Evolutionary conservation across 305 asterid genomes (phyloP), one percentile per base, ranked within the genome.

Genomic region (Rubia tinctorum): DNA sequence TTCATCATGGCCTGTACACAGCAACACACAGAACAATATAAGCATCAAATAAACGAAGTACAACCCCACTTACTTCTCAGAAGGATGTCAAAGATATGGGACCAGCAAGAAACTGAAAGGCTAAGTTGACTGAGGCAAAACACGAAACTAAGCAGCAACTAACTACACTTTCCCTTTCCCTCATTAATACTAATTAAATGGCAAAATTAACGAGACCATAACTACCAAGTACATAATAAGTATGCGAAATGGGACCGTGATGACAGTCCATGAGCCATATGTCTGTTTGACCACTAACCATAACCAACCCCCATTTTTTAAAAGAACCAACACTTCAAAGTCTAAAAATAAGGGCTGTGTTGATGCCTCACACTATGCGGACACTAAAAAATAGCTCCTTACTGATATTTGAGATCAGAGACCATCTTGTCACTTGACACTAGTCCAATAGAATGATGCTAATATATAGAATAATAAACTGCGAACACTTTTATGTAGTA

Each of bases 1-100:
- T 82, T 83, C 86, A 83, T 83, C 86, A 83, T 83, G 18, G 86
- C 86, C 86, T 83, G 83, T 63, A 56, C 1, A 40, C 20, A 53
- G 34, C 44, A 37, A 65, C 65, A 15, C 40, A 58, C 37, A 12
- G 12, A 43, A 15, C 39, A 47, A 30, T 22, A 18, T 73, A 68
- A 69, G 76, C 75, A 72, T 34, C 25, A 64, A 60, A 3, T 2
- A 30, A 66, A 63, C 17, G 0, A 12, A 77, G 13, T 40, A 6
- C 5, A 30, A n/a, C 10, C 18, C 15, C 6, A 15, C 22, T 9
- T 14, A 1, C 3, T 69, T 37, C 8, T 10, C 7, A 73, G 44
- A 25, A 60, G 25, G 25, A 23, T 20, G 3, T 58, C 20, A 15
- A 9, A 25, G 30, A 15, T 17, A 34, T 27, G 4, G 27, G 45